Base-by-base conservation (phyloP, 306 rosid genomes). In the Macrotyloma uniflorum region DNA sequence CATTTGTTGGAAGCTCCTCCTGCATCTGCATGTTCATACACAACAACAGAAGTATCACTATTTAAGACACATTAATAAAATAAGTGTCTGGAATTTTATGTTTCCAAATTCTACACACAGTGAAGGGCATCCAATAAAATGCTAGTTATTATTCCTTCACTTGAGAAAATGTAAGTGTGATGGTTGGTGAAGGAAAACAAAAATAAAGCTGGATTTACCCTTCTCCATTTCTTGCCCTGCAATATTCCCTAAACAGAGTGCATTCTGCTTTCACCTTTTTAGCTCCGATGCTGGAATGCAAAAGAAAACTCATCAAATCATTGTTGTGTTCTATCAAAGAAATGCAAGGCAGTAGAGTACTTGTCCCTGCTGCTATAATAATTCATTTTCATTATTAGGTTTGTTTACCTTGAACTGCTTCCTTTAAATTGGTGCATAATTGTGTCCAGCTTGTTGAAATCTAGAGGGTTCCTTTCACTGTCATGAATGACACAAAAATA, bases 391-490 rank as follows among this genome's bases (percentile, higher is more conserved):
- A 30, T 5, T 23, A 67, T n/a, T 47, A 7, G 13, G 33, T 16
- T 49, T 86, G 28, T 19, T 50, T 86, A 90, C 97, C 97, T 94
- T 78, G 97, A 87, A 86, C 93, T 90, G 67, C 98, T 94, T 81
- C 98, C 98, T 84, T 90, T 94, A 80, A 94, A 86, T 76, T 91
- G 96, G 50, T 94, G 96, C 93, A 94, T 90, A 12, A 79, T 79
- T 75, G 67, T 86, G 72, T 94, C 97, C 65, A 94, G 67, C 86
- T 90, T 91, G 78, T 80, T 80, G 65, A 89, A 94, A 87, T 94
- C 97, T 63, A 82, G 63, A 62, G 96, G 91, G 36, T 72, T 85
- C 75, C 77, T 91, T 81, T 88, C 86, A 54, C 96, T 91, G 81
- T 42, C 47, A 42, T 42, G 16, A 42, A 42, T 11, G 47, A 42